phyloP scores from a whole-genome alignment of 495 filamentous ascomycete species.

The Hypoxylon trugodes region DNA sequence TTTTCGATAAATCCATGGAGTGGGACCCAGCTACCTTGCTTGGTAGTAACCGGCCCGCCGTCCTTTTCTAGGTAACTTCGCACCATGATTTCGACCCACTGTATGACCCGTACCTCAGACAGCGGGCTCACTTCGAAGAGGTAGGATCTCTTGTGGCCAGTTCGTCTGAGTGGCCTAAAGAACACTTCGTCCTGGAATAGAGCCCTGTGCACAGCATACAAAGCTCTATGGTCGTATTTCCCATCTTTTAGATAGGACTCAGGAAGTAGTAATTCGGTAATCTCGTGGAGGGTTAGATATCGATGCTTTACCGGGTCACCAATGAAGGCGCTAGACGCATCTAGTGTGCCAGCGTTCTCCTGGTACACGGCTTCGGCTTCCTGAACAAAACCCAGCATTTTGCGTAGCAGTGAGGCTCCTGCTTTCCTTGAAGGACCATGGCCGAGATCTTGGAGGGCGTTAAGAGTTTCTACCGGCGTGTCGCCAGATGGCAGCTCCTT shows the following conservation, averaged over 20 bases:
- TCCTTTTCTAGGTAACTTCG: conserved; percentile 45
- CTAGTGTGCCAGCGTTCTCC: conserved; percentile 59
- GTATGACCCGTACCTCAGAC: conserved; percentile 39
- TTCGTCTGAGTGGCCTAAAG: conserved; percentile 50
- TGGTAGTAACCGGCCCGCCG: neutral
- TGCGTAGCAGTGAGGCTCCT: conserved; percentile 57
- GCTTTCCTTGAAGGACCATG: conserved; percentile 61
- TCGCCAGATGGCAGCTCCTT: conserved; percentile 66
- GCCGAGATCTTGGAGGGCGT: conserved; percentile 58
- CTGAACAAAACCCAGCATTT: conserved; percentile 61
- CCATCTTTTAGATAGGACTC: conserved; percentile 55
- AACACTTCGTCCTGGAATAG: conserved; percentile 64
- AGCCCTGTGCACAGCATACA: conserved; percentile 75
- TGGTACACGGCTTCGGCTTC: conserved; percentile 62
- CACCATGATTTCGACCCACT: conserved; percentile 42
- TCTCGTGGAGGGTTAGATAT: conserved; percentile 68
- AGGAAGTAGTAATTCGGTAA: conserved; percentile 62
- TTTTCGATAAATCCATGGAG: conserved; percentile 66
- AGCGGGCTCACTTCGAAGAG: conserved; percentile 49
- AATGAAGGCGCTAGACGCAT: conserved; percentile 57
- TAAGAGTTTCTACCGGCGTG: conserved; percentile 48
- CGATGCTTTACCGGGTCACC: conserved; percentile 55
- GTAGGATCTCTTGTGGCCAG: conserved; percentile 48
- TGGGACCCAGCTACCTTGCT: neutral
- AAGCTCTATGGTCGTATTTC: conserved; percentile 58